Conservation (phyloP, 164 flowering plant species). For the Aristolochia contorta region DNA sequence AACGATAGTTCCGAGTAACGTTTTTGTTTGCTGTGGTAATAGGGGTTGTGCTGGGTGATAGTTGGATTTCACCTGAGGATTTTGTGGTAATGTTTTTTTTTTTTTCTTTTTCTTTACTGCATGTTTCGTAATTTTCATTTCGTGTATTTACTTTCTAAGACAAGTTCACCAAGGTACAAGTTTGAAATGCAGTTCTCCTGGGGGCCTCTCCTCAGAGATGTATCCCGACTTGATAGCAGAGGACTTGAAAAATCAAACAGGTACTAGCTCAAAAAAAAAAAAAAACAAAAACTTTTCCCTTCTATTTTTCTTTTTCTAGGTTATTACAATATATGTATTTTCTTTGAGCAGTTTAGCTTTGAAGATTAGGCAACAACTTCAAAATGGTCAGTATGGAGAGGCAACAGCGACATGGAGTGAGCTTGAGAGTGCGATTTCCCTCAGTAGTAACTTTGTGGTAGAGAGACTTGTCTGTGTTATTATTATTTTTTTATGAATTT, state of each 20-base stretch:
- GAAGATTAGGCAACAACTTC: constrained; percentile 49
- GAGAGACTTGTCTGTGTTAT: not conserved
- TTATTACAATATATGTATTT: constrained; percentile 7
- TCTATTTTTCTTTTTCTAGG: no score
- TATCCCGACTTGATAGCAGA: constrained; percentile 61
- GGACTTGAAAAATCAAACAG: constrained; percentile 51
- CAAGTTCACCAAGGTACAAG: not conserved
- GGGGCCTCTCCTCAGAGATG: constrained; percentile 84
- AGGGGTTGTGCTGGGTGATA: constrained; percentile 88
- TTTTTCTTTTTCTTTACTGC: not conserved
- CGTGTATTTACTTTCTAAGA: not conserved
- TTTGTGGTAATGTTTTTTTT: constrained; percentile 47
- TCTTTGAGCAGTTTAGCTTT: constrained; percentile 40
- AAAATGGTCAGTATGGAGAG: constrained; percentile 29
- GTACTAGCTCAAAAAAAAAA: constrained; percentile 18
- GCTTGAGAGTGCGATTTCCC: constrained; percentile 38
- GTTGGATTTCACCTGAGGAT: constrained; percentile 98
- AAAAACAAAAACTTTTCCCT: not conserved
- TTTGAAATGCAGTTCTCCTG: constrained; percentile 55
- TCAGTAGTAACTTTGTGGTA: constrained; percentile 63
- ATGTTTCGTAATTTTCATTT: no score
- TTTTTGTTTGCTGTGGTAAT: not conserved
- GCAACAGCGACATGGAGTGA: constrained; percentile 55
- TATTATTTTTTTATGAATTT: not conserved
- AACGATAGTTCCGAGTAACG: not conserved